Evolutionary conservation across 2,329 filamentous ascomycete species (phyloP), one percentile per base, ranked within the genome.

Genomic region (Neonectria faginata): DNA sequence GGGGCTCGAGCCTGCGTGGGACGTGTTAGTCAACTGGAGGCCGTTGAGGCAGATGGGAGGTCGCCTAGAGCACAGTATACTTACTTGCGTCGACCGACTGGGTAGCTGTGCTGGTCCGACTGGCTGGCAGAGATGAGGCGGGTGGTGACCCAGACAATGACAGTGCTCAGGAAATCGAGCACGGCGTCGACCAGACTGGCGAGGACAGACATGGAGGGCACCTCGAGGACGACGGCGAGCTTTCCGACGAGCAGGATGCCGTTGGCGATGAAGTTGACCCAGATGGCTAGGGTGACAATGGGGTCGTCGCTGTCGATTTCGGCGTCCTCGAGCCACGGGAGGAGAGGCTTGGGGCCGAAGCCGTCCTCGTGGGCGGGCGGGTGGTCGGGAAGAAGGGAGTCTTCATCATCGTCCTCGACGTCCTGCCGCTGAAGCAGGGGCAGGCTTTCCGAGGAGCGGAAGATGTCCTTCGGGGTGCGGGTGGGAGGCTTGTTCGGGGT

Each of bases 261-360:
- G 75, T 97, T 97, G 63, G 93, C 94, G 22, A 86, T 80, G 53
- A 97, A 86, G 76, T 97, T 97, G 77, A 97, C 81, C 77, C 94
- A 95, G 73, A 98, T 96, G 45, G 95, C 94, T 20, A 96, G 75
- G n/a, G 89, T 91, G 53, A 97, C 93, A 53, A 97, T 88, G 16
- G 86, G 88, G 64, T 91, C 90, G 52, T 89, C 85, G 67, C 90
- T 92, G 74, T 94, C 91, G 2, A 94, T 71, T 22, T 87, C 86
- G 62, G 90, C 91, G 68, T 94, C 91, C 62, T 92, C 90, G 60
- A 92, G 86, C 77, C 89, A 90, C 8, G 91, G 91, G 45, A 93
- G 87, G 62, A 90, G 84, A 11, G 85, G 85, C 58, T 82, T 83
- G 27, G 82, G 80, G 0, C 79, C 78, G 8, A 67, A 60, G 12